A percentile compares a stretch with the other conserved stretches of the same genome.
phyloP scores from a whole-genome alignment of 2,329 filamentous ascomycete species.

The Shiraia bambusicola region DNA sequence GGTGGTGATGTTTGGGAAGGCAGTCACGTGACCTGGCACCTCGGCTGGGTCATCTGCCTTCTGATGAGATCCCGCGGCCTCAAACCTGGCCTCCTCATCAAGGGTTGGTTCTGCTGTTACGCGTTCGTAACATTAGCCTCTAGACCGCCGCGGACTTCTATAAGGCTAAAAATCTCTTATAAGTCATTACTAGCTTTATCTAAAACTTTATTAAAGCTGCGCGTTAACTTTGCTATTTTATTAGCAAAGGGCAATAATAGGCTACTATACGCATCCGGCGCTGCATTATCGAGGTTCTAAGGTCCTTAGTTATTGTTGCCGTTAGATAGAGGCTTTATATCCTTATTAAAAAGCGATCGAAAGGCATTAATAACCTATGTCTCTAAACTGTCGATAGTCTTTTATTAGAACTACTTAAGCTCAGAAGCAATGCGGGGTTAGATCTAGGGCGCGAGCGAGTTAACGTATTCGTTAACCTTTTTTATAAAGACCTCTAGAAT shows the following conservation, averaged over 20 bases:
- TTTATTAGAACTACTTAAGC: conserved; percentile 33
- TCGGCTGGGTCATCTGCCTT: no score
- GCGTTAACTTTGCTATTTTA: conserved; percentile 32
- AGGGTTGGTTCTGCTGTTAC: no score
- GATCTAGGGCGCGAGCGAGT: conserved; percentile 34
- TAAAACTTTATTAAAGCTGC: conserved; percentile 30
- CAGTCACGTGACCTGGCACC: no score
- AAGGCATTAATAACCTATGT: conserved; percentile 33
- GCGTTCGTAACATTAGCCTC: no score
- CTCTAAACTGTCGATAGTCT: conserved; percentile 35
- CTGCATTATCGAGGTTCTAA: conserved; percentile 27
- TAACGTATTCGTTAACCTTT: conserved; percentile 34
- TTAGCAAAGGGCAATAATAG: conserved; percentile 33
- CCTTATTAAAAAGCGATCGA: conserved; percentile 28
- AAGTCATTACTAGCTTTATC: conserved; percentile 31
- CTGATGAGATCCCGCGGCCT: no score
- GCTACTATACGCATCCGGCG: conserved; percentile 32
- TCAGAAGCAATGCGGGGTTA: conserved; percentile 35
- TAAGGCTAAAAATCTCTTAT: conserved; percentile 33
- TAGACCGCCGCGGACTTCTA: conserved; percentile 16
- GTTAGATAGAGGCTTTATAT: conserved; percentile 16
- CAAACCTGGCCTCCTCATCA: no score
- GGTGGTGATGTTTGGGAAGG: no score
- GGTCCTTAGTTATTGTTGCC: conserved; percentile 20
- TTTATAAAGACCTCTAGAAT: conserved; percentile 27